Evolutionary conservation across 1,284 basidiomycete genomes (phyloP).

Genomic region (Ganoderma leucocontextum): DNA sequence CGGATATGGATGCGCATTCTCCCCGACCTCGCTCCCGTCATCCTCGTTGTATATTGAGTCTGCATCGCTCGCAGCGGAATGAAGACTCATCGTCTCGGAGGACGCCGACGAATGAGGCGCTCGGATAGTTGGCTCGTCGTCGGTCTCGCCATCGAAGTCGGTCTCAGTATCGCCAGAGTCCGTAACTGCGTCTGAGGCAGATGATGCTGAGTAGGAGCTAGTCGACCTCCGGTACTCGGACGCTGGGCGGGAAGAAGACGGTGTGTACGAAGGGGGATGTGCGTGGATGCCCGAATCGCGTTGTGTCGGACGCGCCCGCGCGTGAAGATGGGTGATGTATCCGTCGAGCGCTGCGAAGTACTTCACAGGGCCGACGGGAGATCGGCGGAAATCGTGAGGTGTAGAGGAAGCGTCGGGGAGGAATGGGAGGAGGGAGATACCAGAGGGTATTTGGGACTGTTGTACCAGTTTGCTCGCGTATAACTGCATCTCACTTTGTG

Average conservation of each 20-base stretch:
- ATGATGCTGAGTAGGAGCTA: constrained; percentile 36
- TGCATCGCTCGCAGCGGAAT: constrained; percentile 42
- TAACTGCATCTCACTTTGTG: constrained; percentile 91
- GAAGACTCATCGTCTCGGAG: constrained; percentile 48
- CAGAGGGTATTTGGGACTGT: constrained; percentile 59
- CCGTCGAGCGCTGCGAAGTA: constrained; percentile 65
- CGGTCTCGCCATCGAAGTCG: constrained; percentile 65
- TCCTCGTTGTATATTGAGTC: constrained; percentile 42
- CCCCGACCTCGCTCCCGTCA: constrained; percentile 31
- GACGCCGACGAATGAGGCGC: constrained; percentile 50
- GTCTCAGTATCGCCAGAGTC: constrained; percentile 53
- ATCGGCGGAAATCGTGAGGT: constrained; percentile 32
- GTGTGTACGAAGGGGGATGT: constrained; percentile 21
- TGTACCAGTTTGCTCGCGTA: constrained; percentile 90
- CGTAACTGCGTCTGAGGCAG: constrained; percentile 44
- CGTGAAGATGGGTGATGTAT: constrained; percentile 47
- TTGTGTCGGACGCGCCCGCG: constrained; percentile 30
- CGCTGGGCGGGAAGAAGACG: constrained; percentile 34
- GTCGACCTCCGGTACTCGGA: constrained; percentile 35
- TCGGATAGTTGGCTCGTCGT: constrained; percentile 81
- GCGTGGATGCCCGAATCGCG: constrained; percentile 12
- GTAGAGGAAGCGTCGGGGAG: constrained; percentile 39
- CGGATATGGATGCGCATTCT: constrained; percentile 20
- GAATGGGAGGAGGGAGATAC: constrained; percentile 37
- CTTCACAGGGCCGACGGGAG: constrained; percentile 51